Base-by-base conservation (phyloP, 2,329 filamentous ascomycete species). In the Gaeumannomyces tritici region DNA sequence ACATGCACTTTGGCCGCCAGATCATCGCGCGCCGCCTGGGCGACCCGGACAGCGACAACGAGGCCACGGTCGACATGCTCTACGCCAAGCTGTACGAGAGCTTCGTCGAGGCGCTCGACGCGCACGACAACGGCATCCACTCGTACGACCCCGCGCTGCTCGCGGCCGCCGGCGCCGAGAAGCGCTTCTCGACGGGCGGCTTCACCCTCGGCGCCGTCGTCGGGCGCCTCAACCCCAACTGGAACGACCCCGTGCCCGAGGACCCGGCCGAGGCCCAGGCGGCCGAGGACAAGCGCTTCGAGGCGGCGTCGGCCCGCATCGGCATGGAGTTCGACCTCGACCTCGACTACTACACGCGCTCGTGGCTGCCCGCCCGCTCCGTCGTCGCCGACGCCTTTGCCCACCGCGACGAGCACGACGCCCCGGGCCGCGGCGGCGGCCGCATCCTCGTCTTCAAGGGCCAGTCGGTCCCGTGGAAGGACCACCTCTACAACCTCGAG, bases 91-190 rank as follows among this genome's bases (percentile, higher is more conserved):
- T 99, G 60, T 99, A 99, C 81, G 86, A 89, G 68, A 89, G 89
- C 75, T 97, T 98, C 74, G 83, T 99, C 73, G 95, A 99, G 80
- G 92, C 95, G 2, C 88, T 99, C 63, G 95, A 99, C 76, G 95
- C 93, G 63, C 93, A 99, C 76, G 95, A 99, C 81, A 99, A 99
- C 75, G 95, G 95, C 68, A 89, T 99, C 72, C 88, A 87, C 29
- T 83, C 81, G 63, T 96, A 96, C 77, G 91, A 96, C 72, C 81
- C 89, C 31, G 81, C 82, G 28, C 86, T 80, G 35, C 73, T 96
- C 24, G 76, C 84, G 33, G 82, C 86, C 33, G 89, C 90, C 0
- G 89, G 88, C 4, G 75, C 97, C 55, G 79, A 89, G 75, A 95
- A 93, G 80, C 87, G 88, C 68, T 97, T 96, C 78, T 88, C 87